Base-by-base conservation (phyloP, 805 yeast genomes). In the Nakazawaea peltata region DNA sequence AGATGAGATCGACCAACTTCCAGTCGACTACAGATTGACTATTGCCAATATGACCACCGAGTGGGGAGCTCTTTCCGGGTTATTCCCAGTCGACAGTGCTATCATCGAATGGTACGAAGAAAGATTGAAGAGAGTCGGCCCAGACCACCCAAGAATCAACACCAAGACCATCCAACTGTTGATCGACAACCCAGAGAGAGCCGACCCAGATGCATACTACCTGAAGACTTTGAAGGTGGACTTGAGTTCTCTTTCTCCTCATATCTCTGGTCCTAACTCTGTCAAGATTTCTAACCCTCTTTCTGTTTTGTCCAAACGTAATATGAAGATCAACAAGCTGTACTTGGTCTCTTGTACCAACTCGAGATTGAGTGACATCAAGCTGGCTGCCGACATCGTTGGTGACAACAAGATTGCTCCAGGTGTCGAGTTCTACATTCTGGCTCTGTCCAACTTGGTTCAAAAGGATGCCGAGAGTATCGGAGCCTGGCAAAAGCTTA, bases 41-140 rank as follows among this genome's bases (percentile, higher is more conserved):
- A 88, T 88, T 46, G 97, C 97, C 34, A 88, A 88, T 53, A 84
- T 86, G 96, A 90, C 97, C 26, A 88, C 97, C 19, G 97, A 88
- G 61, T 88, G 97, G 97, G 97, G 97, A 51, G 97, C 97, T 1
- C 67, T 92, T 7, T 82, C 96, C 5, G 99, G 99, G 28, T 65
- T 92, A 39, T 92, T 92, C 76, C 97, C 99, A n/a, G 87, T 90
- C 8, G 99, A 92, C 57, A 65, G 73, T 16, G 76, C 77, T 11
- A 66, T 88, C 46, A 59, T 86, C 25, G 64, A 79, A 41, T 92
- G 88, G 79, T 92, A 92, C 61, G 67, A 77, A 41, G 56, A 68
- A 32, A 67, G 95, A 44, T 50, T 79, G 29, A 36, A 58, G 28
- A 57, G 64, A 30, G 48, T 57, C 23, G 63, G 63, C 30, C 55